Base-by-base conservation (phyloP, 768 basidiomycete genomes). In the Hemileccinum rubropunctum region DNA sequence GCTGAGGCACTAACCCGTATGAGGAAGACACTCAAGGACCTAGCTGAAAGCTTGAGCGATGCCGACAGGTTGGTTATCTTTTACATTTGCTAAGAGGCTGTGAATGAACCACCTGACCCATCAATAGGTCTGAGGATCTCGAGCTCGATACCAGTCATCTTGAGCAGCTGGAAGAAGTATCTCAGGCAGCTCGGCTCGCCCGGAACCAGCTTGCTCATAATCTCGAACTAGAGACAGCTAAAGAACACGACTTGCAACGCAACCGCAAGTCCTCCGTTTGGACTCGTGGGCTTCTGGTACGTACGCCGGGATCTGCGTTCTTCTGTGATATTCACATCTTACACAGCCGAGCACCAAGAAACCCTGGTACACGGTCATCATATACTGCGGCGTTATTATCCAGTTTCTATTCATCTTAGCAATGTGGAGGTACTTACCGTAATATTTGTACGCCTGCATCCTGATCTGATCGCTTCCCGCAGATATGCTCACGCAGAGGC, bases 341-440 rank as follows among this genome's bases (percentile, higher is more conserved):
- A 42, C 51, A 34, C 52, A 67, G 66, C 56, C 55, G 42, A 43
- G 42, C 32, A 49, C 47, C 45, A 59, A 47, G 41, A 58, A 49
- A 33, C 30, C 52, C 13, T 61, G 58, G 62, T 59, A 52, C 58
- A 67, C 60, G 47, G 60, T 57, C 21, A 66, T 73, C 61, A 49
- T 72, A 10, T 67, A 71, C 23, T 74, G 69, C 59, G 55, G 54
- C 6, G 52, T 78, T 37, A 23, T 73, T 36, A 37, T 78, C 4
- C 83, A 86, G 52, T 18, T 80, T 8, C 15, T 79, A 0, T 38
- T 85, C 21, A 49, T 76, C 30, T 54, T 78, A 45, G 50, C 76
- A 15, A 77, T 86, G 76, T 85, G 82, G 66, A 77, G 78, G 86
- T 87, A 63, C n/a, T n/a, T n/a, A n/a, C 37, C 11, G 75, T 59